Evolutionary conservation across 2,329 filamentous ascomycete species (phyloP), one percentile per base, ranked within the genome.

Genomic region (Penicillium frequentans): DNA sequence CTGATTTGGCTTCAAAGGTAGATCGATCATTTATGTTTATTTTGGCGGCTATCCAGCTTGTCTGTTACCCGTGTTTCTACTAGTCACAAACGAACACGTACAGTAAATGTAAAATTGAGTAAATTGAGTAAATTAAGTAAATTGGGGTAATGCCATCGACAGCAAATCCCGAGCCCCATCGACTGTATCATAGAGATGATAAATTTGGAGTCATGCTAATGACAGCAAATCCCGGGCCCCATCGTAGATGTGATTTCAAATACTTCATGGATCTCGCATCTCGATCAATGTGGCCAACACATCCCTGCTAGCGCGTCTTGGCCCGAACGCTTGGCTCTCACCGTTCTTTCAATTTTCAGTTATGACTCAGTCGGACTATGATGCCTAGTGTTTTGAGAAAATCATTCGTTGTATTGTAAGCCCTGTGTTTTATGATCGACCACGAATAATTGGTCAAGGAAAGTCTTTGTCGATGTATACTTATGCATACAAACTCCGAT

Each of bases 251-350:
- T 29, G 21, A 56, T 52, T 56, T 53, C 49, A 52, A 56, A 56
- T 56, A 53, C 54, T 49, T 44, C 24, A 56, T 49, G 16, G 49
- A 49, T 52, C 48, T 50, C 14, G 35, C 48, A 64, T 63, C 56
- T 48, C 52, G 54, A 64, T 64, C 56, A 50, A 55, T 54, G 35
- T 27, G 21, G 19, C 50, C 23, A 24, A 31, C 29, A 26, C 48
- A 58, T 58, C 61, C 57, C 56, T 60, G 44, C 61, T 65, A 64
- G 61, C 45, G 52, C 37, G 37, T 27, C 57, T 45, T 56, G 42
- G 31, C 53, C 44, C 46, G 48, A 50, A 33, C 29, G n/a, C 37
- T 50, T 21, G 54, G 46, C 31, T 43, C 52, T 13, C 45, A 46
- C 33, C 27, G 39, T 42, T 42, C 50, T 39, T 39, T 39, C 35